Percentiles rank a stretch among this genome's conserved stretches.
phyloP scores from a whole-genome alignment of 495 filamentous ascomycete species.

The Aspergillus nanangensis region DNA sequence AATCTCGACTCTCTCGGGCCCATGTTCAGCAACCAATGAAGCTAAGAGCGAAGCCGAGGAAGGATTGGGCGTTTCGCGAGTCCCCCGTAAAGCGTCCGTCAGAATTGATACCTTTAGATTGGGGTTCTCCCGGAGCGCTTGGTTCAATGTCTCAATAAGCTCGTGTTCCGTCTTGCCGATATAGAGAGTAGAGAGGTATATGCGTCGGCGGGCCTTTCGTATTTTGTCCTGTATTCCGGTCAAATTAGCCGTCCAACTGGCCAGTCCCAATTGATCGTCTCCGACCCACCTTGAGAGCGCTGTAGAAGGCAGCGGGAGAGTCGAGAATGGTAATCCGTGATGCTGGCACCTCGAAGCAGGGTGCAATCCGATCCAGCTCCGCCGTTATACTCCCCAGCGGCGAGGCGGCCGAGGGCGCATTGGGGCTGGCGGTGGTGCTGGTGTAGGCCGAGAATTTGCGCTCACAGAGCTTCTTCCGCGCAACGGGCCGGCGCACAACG shows the following conservation, averaged over 20 bases:
- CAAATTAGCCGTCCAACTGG: conserved; percentile 11
- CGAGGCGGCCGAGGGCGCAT: conserved; percentile 29
- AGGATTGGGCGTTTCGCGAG: conserved; percentile 80
- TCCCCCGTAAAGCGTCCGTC: conserved; percentile 89
- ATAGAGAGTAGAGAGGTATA: conserved; percentile 93
- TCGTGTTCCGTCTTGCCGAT: conserved; percentile 94
- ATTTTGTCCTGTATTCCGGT: conserved; percentile 65
- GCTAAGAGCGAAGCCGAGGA: conserved; percentile 89
- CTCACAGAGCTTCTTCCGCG: conserved; percentile 27
- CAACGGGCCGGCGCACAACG: conserved; percentile 24
- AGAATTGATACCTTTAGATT: conserved; percentile 82
- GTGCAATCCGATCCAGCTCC: conserved; percentile 85
- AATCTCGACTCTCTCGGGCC: conserved; percentile 81
- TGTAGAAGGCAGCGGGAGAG: conserved; percentile 80
- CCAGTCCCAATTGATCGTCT: background rate
- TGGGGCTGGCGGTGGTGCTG: conserved; percentile 16
- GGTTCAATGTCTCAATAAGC: conserved; percentile 71
- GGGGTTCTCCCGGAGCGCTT: conserved; percentile 74
- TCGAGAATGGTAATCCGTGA: conserved; percentile 76
- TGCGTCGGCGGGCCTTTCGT: conserved; percentile 64
- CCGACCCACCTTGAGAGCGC: conserved; percentile 68
- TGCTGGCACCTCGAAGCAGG: conserved; percentile 79
- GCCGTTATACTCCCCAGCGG: conserved; percentile 55
- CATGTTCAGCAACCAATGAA: conserved; percentile 77
- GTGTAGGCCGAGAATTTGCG: conserved; percentile 39